Percentiles rank a stretch among this genome's conserved stretches.
These are phyloP conservation scores for Lichenothelia convexa DNA, from an alignment of 495 filamentous ascomycete genomes.

Conservation along the genomic window DNA sequence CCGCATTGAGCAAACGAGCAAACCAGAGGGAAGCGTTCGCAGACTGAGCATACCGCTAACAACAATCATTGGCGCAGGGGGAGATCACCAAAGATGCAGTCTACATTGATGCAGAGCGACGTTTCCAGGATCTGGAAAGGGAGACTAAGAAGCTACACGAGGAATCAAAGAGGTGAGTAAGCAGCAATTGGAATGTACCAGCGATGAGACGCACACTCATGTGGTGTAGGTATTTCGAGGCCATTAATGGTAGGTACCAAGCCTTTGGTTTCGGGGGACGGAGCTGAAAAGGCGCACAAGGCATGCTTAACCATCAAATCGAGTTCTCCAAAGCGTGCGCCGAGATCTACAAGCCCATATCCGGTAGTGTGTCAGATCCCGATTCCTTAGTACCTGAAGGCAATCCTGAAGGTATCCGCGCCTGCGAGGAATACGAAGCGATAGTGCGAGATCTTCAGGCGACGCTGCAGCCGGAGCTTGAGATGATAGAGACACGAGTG, in stretches of 20 bases:
- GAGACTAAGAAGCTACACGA: conserved; percentile 95
- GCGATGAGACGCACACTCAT: too few species aligned
- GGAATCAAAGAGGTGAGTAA: conserved; percentile 60
- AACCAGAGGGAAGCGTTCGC: not conserved
- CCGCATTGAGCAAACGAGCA: not conserved
- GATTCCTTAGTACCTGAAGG: conserved; percentile 62
- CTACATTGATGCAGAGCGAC: conserved; percentile 83
- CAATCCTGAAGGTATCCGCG: conserved; percentile 83
- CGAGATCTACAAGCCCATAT: conserved; percentile 97
- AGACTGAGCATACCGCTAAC: not conserved
- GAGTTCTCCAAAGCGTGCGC: conserved; percentile 91
- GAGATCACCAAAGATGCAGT: conserved; percentile 87
- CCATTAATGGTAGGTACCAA: conserved; percentile 58
- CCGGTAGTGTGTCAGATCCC: conserved; percentile 85
- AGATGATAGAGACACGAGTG: conserved; percentile 90
- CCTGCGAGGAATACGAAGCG: conserved; percentile 89
- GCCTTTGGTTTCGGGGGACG: too few species aligned
- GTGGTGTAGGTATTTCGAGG: conserved; percentile 79
- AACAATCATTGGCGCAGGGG: conserved; percentile 25
- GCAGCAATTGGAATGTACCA: too few species aligned
- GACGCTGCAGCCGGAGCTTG: conserved; percentile 74
- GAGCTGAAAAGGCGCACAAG: too few species aligned
- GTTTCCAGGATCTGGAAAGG: conserved; percentile 80
- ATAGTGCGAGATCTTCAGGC: conserved; percentile 84
- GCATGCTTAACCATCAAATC: conserved; percentile 95